phyloP scores from a whole-genome alignment of 768 basidiomycete genomes.

The Mycena venus region DNA sequence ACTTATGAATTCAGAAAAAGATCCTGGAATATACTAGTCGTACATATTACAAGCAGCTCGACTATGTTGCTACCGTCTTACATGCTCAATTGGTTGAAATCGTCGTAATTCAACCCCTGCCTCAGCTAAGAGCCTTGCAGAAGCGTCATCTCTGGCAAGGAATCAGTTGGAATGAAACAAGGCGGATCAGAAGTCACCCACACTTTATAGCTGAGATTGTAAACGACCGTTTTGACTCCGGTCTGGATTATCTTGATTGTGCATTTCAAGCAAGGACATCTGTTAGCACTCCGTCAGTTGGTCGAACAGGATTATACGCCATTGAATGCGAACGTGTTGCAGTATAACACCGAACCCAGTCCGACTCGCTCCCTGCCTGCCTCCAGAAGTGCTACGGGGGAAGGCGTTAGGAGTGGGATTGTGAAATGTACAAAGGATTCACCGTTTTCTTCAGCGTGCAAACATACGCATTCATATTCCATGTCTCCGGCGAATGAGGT shows the following conservation, averaged over 20 bases:
- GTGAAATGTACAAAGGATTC: neutral
- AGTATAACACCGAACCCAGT: slow-evolving; percentile 88
- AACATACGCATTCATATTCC: slow-evolving; percentile 87
- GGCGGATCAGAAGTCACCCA: slow-evolving; percentile 51
- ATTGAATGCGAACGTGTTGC: slow-evolving; percentile 88
- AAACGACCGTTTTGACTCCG: slow-evolving; percentile 92
- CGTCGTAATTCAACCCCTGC: slow-evolving; percentile 87
- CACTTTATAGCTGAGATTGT: slow-evolving; percentile 97
- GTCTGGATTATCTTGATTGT: slow-evolving; percentile 98
- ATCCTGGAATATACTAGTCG: too few species aligned
- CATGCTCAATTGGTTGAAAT: slow-evolving; percentile 62
- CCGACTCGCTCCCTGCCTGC: slow-evolving; percentile 94
- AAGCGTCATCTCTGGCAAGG: slow-evolving; percentile 80
- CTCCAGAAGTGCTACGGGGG: slow-evolving; percentile 75
- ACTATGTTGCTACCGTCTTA: neutral
- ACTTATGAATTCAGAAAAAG: too few species aligned
- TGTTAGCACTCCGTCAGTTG: slow-evolving; percentile 45
- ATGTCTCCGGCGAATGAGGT: slow-evolving; percentile 57
- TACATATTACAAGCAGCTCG: too few species aligned
- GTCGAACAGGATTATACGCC: neutral
- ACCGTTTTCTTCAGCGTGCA: slow-evolving; percentile 98
- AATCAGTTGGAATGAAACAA: neutral
- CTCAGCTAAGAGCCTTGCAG: slow-evolving; percentile 81
- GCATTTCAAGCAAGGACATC: slow-evolving; percentile 98
- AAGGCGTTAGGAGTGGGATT: neutral